These are phyloP conservation scores for Discostella stelligera DNA, from an alignment of 352 stramenopile species.

Conservation along the genomic window DNA sequence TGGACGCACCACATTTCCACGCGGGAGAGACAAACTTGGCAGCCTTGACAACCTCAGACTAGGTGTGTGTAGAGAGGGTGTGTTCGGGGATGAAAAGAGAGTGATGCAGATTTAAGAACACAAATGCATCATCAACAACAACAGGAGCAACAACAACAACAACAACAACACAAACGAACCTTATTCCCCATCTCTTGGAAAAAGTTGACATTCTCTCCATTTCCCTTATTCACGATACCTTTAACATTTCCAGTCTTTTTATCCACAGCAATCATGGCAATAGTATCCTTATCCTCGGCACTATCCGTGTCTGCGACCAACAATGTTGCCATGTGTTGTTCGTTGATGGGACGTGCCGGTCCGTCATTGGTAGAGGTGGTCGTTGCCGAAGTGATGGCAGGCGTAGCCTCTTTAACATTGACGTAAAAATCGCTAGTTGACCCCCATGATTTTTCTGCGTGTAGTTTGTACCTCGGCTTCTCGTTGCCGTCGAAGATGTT, in stretches of 20 bases:
- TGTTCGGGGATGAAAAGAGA: background rate
- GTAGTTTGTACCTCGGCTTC: background rate
- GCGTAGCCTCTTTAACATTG: background rate
- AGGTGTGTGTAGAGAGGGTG: background rate
- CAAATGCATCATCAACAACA: too few species aligned
- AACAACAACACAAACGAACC: background rate
- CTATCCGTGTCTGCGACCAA: background rate
- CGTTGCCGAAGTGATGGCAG: constrained; percentile 3
- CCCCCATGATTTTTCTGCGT: background rate
- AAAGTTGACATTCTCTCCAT: background rate
- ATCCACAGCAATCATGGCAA: constrained; percentile 5
- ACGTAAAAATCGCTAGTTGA: background rate
- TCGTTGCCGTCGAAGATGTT: background rate
- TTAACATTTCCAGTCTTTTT: background rate
- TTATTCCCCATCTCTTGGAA: background rate
- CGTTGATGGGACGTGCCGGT: background rate
- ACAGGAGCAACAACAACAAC: background rate
- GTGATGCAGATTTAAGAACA: too few species aligned
- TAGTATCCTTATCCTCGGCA: background rate
- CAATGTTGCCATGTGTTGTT: background rate
- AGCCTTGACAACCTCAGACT: background rate
- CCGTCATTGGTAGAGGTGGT: background rate
- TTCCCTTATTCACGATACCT: background rate
- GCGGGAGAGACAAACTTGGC: background rate
- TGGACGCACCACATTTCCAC: constrained; percentile 1